Evolutionary conservation across 306 rosid species (phyloP).

Genomic region (Hippophae tibetana): DNA sequence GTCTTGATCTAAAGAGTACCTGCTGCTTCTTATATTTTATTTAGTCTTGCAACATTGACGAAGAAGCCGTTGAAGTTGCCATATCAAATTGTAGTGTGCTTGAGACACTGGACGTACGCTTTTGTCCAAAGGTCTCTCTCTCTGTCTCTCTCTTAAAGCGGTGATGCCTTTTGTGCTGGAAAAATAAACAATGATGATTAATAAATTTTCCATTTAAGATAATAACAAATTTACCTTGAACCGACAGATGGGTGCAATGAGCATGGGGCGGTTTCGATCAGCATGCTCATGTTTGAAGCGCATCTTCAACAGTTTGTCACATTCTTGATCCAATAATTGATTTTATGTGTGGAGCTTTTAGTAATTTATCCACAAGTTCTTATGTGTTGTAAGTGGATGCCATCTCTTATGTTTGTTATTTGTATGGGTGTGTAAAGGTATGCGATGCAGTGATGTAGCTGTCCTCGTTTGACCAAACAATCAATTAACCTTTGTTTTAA

Average conservation of each 20-base stretch:
- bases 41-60: slow-evolving; percentile 84
- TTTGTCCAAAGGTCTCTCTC: slow-evolving; percentile 66
- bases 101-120: slow-evolving; percentile 94
- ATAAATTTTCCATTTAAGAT: not conserved
- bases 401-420: slow-evolving; percentile 13
- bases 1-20: not conserved
- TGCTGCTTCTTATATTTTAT: slow-evolving; percentile 10
- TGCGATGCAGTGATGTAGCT: slow-evolving; percentile 14
- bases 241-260: slow-evolving; percentile 45
- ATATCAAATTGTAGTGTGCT: slow-evolving; percentile 72
- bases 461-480: slow-evolving; percentile 26
- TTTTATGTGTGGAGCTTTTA: not conserved
- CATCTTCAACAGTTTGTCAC: slow-evolving; percentile 77
- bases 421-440: slow-evolving; percentile 27
- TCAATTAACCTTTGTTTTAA: slow-evolving; percentile 10
- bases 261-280: slow-evolving; percentile 67
- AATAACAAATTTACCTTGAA: not conserved
- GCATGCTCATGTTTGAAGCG: slow-evolving; percentile 87
- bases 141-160: not conserved
- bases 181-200: too few relatives aligned
- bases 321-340: slow-evolving; percentile 21
- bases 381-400: slow-evolving; percentile 33
- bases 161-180: too few relatives aligned
- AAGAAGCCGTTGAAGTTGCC: slow-evolving; percentile 77
- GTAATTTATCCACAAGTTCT: slow-evolving; percentile 19